Conservation (phyloP, 805 yeast genomes). For the Candida pini region DNA sequence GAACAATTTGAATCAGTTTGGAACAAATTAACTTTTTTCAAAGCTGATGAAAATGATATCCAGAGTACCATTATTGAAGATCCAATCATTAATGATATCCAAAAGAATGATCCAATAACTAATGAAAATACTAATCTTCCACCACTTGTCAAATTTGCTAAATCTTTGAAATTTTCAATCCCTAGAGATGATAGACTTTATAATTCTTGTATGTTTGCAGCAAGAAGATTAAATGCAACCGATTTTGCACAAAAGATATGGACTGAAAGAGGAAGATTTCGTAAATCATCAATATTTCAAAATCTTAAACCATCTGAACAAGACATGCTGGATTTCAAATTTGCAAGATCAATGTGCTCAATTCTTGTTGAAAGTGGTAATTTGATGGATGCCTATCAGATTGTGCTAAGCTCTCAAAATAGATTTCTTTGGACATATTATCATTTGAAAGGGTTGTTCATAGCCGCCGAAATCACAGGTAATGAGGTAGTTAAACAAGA, state of each 20-base stretch:
- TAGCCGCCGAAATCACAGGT: slow-evolving; percentile 38
- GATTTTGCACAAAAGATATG: slow-evolving; percentile 63
- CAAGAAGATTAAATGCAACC: slow-evolving; percentile 47
- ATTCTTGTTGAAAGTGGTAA: slow-evolving; percentile 50
- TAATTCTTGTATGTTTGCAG: slow-evolving; percentile 60
- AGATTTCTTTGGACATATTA: slow-evolving; percentile 64
- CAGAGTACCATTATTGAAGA: slow-evolving; percentile 21
- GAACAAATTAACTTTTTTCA: slow-evolving; percentile 31
- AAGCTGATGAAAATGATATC: slow-evolving; percentile 23
- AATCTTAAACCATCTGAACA: slow-evolving; percentile 30
- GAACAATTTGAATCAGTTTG: slow-evolving; percentile 32
- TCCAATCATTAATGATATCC: slow-evolving; percentile 7
- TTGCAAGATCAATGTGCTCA: slow-evolving; percentile 68
- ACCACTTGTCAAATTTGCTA: slow-evolving; percentile 4
- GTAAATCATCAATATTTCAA: slow-evolving; percentile 51
- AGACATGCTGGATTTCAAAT: slow-evolving; percentile 50
- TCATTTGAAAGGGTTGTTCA: slow-evolving; percentile 37
- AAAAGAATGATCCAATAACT: slow-evolving; percentile 12
- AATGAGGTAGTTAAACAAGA: slow-evolving; percentile 31
- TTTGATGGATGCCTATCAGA: slow-evolving; percentile 62
- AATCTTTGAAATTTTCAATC: slow-evolving; percentile 21
- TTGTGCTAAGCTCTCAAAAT: slow-evolving; percentile 60
- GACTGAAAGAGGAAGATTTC: slow-evolving; percentile 71
- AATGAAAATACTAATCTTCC: slow-evolving; percentile 16
- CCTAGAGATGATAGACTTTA: slow-evolving; percentile 47